phyloP scores from a whole-genome alignment of 192 early-diverging fungal species.

The Coemansia brasiliensis region DNA sequence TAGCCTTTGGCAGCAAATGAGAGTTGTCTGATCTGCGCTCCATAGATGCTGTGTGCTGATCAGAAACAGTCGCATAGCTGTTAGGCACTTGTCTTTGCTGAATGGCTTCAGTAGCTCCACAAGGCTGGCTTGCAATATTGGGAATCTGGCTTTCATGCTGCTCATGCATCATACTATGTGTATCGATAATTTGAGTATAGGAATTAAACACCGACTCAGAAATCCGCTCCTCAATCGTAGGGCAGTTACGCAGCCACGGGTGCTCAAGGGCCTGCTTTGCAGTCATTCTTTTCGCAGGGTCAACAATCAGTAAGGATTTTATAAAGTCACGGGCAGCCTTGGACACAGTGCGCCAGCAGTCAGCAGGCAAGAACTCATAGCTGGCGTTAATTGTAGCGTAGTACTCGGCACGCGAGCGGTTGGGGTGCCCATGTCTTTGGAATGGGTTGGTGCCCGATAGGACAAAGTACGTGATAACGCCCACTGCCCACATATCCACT shows the following conservation, averaged over 20 bases:
- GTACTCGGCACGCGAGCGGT: slow-evolving; percentile 55
- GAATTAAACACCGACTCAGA: neutral
- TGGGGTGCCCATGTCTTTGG: slow-evolving; percentile 57
- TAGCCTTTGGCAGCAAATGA: neutral
- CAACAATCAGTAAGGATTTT: slow-evolving; percentile 60
- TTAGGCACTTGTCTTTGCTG: neutral
- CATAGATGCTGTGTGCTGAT: neutral
- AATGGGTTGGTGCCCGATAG: slow-evolving; percentile 76
- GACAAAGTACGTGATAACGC: slow-evolving; percentile 75
- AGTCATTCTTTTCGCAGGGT: slow-evolving; percentile 70
- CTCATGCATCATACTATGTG: slow-evolving; percentile 11
- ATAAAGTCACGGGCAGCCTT: slow-evolving; percentile 72
- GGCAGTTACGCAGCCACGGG: slow-evolving; percentile 63
- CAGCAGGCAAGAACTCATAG: slow-evolving; percentile 62
- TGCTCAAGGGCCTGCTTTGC: slow-evolving; percentile 74
- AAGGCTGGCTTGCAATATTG: neutral
- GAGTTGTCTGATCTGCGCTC: neutral
- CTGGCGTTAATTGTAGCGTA: slow-evolving; percentile 62
- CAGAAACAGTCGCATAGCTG: neutral
- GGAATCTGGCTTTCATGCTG: neutral
- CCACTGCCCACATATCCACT: slow-evolving; percentile 84
- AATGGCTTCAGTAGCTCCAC: neutral
- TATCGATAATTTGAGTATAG: neutral
- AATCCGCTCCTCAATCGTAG: neutral
- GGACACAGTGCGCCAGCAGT: slow-evolving; percentile 66